A percentile compares a stretch with the other conserved stretches of the same genome.
phyloP scores from a whole-genome alignment of 1,284 basidiomycete genomes.

The Tilletia setariae region DNA sequence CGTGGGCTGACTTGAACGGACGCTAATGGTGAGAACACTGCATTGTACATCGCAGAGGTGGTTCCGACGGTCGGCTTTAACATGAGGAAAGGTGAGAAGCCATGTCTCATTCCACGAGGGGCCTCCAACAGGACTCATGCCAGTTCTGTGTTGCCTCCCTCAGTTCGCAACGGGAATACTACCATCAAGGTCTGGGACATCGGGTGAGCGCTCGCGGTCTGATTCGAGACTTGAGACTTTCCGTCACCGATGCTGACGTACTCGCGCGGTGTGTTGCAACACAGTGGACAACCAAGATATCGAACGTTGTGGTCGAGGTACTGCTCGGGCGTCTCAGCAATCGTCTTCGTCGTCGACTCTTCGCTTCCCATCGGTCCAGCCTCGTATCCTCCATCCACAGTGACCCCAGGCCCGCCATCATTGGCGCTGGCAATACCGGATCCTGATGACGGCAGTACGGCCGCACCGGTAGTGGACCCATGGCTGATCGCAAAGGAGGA shows the following conservation, averaged over 20 bases:
- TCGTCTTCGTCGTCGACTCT: constrained; percentile 67
- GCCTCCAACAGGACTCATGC: background rate
- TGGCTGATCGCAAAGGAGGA: constrained; percentile 74
- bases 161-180: constrained; percentile 78
- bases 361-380: constrained; percentile 22
- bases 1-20: background rate
- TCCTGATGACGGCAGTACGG: background rate
- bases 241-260: constrained; percentile 56
- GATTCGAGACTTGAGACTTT: background rate
- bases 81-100: constrained; percentile 59
- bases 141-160: background rate
- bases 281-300: constrained; percentile 82
- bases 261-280: background rate
- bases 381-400: background rate
- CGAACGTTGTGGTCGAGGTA: constrained; percentile 85
- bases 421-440: constrained; percentile 13
- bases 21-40: no score
- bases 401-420: background rate
- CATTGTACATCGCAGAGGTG: constrained; percentile 66
- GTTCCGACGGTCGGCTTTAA: constrained; percentile 92
- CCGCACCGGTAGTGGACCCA: constrained; percentile 1
- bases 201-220: constrained; percentile 57
- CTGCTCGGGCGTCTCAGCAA: constrained; percentile 87
- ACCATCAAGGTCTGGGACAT: constrained; percentile 95
- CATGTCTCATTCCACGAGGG: constrained; percentile 20